A percentile compares a stretch with the other conserved stretches of the same genome.
These are phyloP conservation scores for Stachybotrys chlorohalonatus DNA, from an alignment of 2,329 filamentous ascomycete genomes.

Conservation along the genomic window DNA sequence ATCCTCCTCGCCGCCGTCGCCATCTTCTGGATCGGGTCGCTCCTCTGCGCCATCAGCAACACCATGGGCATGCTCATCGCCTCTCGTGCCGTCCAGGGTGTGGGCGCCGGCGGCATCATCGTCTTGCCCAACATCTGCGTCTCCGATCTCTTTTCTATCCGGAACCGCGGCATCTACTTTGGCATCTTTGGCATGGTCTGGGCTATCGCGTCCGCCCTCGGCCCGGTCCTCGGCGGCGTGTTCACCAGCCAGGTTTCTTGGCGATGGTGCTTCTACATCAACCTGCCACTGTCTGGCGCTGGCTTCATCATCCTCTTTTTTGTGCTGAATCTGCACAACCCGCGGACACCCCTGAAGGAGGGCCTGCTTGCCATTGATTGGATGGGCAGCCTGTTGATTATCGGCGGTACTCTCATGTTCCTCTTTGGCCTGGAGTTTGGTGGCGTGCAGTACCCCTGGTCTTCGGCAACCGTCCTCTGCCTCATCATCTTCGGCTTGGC, in stretches of 20 bases:
- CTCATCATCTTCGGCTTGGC: conserved; percentile 65
- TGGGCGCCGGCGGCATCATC: conserved; percentile 48
- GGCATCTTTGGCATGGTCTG: conserved; percentile 46
- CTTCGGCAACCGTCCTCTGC: conserved; percentile 64
- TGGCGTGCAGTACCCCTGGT: conserved; percentile 67
- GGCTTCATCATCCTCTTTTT: conserved; percentile 44
- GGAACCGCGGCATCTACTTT: conserved; percentile 42
- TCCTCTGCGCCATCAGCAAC: conserved; percentile 41
- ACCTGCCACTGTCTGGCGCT: conserved; percentile 40
- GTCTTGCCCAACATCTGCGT: conserved; percentile 52
- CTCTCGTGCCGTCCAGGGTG: conserved; percentile 46
- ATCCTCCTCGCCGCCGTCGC: conserved; percentile 39
- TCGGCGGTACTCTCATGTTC: conserved; percentile 76
- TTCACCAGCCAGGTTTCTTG: conserved; percentile 57
- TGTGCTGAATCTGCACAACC: conserved; percentile 60
- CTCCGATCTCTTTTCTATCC: conserved; percentile 44
- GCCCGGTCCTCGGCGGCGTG: conserved; percentile 59
- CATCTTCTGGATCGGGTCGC: conserved; percentile 45
- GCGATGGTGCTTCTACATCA: conserved; percentile 65
- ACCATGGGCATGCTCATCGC: conserved; percentile 45
- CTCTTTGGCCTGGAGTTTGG: conserved; percentile 81
- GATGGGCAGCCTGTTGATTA: conserved; percentile 47
- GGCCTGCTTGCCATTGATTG: conserved; percentile 57
- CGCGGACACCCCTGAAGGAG: conserved; percentile 50
- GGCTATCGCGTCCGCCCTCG: conserved; percentile 57